These are phyloP conservation scores for Fusarium sp. DNA, from an alignment of 2,329 filamentous ascomycete genomes.

Conservation along the genomic window DNA sequence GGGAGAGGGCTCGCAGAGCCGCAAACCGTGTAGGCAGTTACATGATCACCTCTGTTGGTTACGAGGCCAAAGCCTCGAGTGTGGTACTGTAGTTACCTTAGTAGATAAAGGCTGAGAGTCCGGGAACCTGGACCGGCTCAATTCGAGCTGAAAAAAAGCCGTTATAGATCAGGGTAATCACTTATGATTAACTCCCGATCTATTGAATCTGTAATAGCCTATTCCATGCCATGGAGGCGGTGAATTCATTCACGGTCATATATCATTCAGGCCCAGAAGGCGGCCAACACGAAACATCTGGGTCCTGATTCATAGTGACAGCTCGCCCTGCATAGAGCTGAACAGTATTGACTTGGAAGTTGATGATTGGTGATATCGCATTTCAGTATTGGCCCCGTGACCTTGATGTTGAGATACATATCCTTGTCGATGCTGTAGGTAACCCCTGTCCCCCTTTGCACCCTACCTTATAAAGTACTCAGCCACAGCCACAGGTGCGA, in stretches of 20 bases:
- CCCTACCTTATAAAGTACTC: not conserved
- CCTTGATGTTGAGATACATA: slow-evolving; percentile 3
- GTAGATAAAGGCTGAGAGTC: not conserved
- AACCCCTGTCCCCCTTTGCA: slow-evolving; percentile 12
- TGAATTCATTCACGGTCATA: slow-evolving; percentile 8
- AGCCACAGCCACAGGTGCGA: slow-evolving; percentile 16
- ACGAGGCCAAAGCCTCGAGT: not conserved
- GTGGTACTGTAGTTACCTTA: not conserved
- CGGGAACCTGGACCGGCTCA: not conserved
- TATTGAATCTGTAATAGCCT: not conserved
- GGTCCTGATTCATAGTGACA: slow-evolving; percentile 21
- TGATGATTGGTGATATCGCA: slow-evolving; percentile 30
- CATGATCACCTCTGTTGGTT: not conserved
- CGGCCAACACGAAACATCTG: slow-evolving; percentile 9
- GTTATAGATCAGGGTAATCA: not conserved
- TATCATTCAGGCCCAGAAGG: not conserved
- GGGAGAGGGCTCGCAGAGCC: slow-evolving; percentile 22
- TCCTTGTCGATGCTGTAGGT: slow-evolving; percentile 14
- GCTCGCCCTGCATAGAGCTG: slow-evolving; percentile 32
- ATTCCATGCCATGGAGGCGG: not conserved
- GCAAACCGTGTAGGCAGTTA: slow-evolving; percentile 1
- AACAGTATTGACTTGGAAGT: slow-evolving; percentile 12
- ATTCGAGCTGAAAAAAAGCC: not conserved
- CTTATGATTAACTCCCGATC: not conserved
- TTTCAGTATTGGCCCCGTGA: slow-evolving; percentile 19